Evolutionary conservation across 2,329 filamentous ascomycete genomes (phyloP).

Genomic region (Trichoderma endophyticum): DNA sequence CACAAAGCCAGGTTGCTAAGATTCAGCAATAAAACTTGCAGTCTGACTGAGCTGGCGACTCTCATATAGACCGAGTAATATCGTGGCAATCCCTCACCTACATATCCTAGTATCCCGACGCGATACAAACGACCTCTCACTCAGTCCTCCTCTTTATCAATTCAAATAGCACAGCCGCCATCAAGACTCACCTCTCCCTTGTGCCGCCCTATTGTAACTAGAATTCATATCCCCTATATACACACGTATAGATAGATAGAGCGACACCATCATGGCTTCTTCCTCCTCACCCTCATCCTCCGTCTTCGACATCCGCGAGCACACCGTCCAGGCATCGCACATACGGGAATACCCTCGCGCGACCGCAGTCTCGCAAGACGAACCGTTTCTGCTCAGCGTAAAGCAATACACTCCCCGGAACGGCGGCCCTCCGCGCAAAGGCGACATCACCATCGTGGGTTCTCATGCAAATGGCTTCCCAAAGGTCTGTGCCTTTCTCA

Average conservation of each 20-base stretch:
- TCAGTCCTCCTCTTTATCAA: not conserved
- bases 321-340: conserved; percentile 70
- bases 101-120: not conserved
- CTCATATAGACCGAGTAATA: not conserved
- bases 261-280: not conserved
- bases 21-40: not conserved
- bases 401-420: conserved; percentile 84
- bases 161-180: not conserved
- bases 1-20: not conserved
- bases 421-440: conserved; percentile 64
- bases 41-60: not conserved
- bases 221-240: too few species aligned
- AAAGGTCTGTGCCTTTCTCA: conserved; percentile 55
- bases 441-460: conserved; percentile 80
- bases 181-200: not conserved
- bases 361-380: conserved; percentile 69
- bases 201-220: not conserved
- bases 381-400: conserved; percentile 68
- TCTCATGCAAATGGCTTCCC: conserved; percentile 91
- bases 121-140: not conserved
- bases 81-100: not conserved
- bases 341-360: conserved; percentile 78
- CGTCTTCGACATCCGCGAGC: conserved; percentile 66
- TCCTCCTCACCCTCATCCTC: conserved; percentile 17
- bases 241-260: not conserved